Percentiles rank a stretch among this genome's conserved stretches.
These are phyloP conservation scores for Aphanomyces invadans DNA, from an alignment of 352 stramenopile genomes.

Conservation along the genomic window DNA sequence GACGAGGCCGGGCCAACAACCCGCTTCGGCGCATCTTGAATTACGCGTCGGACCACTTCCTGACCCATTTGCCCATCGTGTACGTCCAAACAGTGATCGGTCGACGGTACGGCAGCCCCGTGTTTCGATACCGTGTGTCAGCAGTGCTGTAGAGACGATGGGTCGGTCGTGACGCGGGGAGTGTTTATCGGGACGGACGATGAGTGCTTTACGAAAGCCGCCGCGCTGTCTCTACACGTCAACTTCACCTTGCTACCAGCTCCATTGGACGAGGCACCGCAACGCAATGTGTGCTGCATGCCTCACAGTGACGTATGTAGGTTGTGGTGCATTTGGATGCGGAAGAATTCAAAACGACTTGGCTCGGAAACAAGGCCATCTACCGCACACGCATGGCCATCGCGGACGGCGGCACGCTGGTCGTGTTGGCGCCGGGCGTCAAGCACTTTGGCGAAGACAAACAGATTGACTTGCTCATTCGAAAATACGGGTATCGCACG, in stretches of 20 bases:
- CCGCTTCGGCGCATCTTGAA: slow-evolving; percentile 94
- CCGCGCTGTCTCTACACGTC: slow-evolving; percentile 90
- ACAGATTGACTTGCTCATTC: slow-evolving; percentile 93
- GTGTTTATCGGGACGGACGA: slow-evolving; percentile 96
- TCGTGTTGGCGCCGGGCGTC: slow-evolving; percentile 93
- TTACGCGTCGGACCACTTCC: slow-evolving; percentile 90
- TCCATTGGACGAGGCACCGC: slow-evolving; percentile 70
- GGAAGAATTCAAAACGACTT: slow-evolving; percentile 97
- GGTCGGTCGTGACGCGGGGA: slow-evolving; percentile 74
- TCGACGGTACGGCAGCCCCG: slow-evolving; percentile 32
- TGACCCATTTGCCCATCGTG: slow-evolving; percentile 84
- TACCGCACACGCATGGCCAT: slow-evolving; percentile 97
- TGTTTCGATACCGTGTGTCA: too few relatives aligned
- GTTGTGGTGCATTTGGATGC: slow-evolving; percentile 95
- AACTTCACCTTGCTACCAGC: slow-evolving; percentile 94
- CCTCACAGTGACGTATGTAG: slow-evolving; percentile 21
- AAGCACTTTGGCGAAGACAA: slow-evolving; percentile 92
- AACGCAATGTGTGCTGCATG: not conserved
- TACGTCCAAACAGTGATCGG: slow-evolving; percentile 96
- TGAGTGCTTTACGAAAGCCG: slow-evolving; percentile 92
- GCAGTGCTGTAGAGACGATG: slow-evolving; percentile 41
- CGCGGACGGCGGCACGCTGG: slow-evolving; percentile 89
- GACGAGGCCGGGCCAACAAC: slow-evolving; percentile 82
- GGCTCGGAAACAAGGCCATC: slow-evolving; percentile 97
- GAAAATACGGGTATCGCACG: slow-evolving; percentile 94